Evolutionary conservation across 768 basidiomycete species (phyloP).

Genomic region (Naganishia antarctica): DNA sequence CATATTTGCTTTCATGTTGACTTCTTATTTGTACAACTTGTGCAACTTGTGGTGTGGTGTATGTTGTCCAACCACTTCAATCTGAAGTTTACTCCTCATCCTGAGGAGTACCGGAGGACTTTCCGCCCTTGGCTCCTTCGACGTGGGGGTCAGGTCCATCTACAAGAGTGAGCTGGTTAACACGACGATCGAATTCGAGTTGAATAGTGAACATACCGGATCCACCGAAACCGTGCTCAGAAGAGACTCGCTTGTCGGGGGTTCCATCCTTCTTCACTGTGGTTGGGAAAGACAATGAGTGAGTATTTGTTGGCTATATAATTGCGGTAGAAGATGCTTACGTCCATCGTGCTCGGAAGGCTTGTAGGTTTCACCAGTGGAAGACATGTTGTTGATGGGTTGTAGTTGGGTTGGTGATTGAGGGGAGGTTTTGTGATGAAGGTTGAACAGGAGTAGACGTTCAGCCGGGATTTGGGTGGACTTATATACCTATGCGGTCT

Average conservation of each 20-base stretch:
- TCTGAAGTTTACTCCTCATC: constrained; percentile 21
- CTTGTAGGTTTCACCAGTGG: constrained; percentile 45
- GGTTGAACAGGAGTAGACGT: too few species aligned
- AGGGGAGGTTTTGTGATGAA: neutral
- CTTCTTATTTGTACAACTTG: neutral
- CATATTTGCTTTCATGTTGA: too few species aligned
- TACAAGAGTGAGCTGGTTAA: constrained; percentile 24
- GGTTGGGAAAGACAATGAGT: constrained; percentile 48
- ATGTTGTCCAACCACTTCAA: neutral
- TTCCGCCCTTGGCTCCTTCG: constrained; percentile 47
- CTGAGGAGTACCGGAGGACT: constrained; percentile 28
- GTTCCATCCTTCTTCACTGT: constrained; percentile 48
- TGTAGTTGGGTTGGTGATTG: neutral
- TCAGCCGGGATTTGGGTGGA: neutral
- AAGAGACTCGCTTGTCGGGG: constrained; percentile 49
- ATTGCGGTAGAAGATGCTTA: neutral
- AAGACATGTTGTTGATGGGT: constrained; percentile 35
- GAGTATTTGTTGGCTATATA: neutral
- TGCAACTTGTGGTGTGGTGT: neutral
- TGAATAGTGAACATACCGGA: constrained; percentile 25
- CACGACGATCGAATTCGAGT: constrained; percentile 1
- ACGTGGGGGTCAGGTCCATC: constrained; percentile 49
- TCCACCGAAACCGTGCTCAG: constrained; percentile 51
- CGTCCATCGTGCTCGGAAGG: constrained; percentile 32
- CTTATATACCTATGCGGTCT: neutral